Evolutionary conservation across 106 monocot genomes (phyloP).

Genomic region (Narthecium ossifragum): DNA sequence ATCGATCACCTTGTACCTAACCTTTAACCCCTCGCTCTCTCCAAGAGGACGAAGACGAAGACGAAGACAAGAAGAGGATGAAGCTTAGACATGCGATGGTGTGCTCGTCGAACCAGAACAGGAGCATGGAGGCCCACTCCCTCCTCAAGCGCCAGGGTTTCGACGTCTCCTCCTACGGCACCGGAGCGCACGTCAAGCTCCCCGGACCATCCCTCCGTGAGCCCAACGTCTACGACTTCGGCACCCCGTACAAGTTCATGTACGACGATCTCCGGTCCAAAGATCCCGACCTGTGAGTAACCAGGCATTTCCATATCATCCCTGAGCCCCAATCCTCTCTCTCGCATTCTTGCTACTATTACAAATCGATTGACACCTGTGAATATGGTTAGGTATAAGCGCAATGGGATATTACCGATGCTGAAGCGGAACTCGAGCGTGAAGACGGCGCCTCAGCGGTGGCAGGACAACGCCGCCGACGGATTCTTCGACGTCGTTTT

Average conservation of each 20-base stretch:
- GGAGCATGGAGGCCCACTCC: slow-evolving; percentile 99
- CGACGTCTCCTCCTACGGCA: slow-evolving; percentile 91
- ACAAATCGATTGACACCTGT: not conserved
- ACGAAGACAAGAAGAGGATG: slow-evolving; percentile 25
- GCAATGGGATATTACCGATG: slow-evolving; percentile 94
- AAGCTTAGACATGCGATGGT: slow-evolving; percentile 81
- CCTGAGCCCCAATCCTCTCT: not conserved
- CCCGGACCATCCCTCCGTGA: slow-evolving; percentile 93
- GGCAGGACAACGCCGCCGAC: slow-evolving; percentile 88
- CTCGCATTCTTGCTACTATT: not conserved
- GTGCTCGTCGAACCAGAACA: slow-evolving; percentile 98
- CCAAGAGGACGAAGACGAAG: too few species aligned
- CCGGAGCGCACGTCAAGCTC: slow-evolving; percentile 92
- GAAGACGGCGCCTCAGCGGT: slow-evolving; percentile 86
- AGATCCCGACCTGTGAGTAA: slow-evolving; percentile 57
- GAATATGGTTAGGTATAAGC: slow-evolving; percentile 59
- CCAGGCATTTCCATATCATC: not conserved
- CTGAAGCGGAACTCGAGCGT: slow-evolving; percentile 73
- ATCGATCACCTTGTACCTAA: too few species aligned
- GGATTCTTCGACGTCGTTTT: slow-evolving; percentile 80
- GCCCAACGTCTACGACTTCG: slow-evolving; percentile 94
- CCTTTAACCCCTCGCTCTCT: too few species aligned
- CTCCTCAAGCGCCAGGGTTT: slow-evolving; percentile 70
- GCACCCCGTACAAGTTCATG: slow-evolving; percentile 89
- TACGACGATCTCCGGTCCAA: slow-evolving; percentile 80